A percentile compares a stretch with the other conserved stretches of the same genome.
Conservation (phyloP, 2,329 filamentous ascomycete genomes). For the Pezicula radicicola region DNA sequence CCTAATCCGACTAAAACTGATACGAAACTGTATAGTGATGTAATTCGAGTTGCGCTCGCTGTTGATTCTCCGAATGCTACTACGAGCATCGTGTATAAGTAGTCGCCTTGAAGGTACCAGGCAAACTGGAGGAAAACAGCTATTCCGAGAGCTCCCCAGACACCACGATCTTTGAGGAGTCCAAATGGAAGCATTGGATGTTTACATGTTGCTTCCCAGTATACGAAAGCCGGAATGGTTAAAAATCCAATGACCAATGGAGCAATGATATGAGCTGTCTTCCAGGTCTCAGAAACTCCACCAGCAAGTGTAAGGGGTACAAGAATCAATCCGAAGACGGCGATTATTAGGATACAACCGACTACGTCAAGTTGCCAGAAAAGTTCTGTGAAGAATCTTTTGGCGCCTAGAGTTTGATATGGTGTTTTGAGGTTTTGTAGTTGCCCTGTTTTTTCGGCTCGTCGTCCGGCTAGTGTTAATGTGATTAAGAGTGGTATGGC, state of each 20-base stretch:
- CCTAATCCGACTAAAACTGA: constrained; percentile 56
- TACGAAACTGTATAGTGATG: constrained; percentile 54
- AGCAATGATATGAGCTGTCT: constrained; percentile 56
- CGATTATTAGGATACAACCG: constrained; percentile 44
- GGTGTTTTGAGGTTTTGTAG: constrained; percentile 41
- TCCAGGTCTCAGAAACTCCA: constrained; percentile 48
- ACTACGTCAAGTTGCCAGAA: constrained; percentile 54
- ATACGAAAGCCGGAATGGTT: constrained; percentile 53
- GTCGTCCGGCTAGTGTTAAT: constrained; percentile 48
- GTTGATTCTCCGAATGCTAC: constrained; percentile 59
- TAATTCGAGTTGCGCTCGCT: constrained; percentile 54
- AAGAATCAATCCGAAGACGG: constrained; percentile 44
- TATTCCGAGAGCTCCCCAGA: constrained; percentile 62
- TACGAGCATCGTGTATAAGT: constrained; percentile 59
- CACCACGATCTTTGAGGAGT: constrained; percentile 59
- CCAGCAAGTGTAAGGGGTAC: constrained; percentile 53
- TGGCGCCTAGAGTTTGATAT: constrained; percentile 37
- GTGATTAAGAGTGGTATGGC: constrained; percentile 51
- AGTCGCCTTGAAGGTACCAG: constrained; percentile 63
- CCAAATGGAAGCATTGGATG: constrained; percentile 55
- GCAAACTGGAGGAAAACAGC: constrained; percentile 52
- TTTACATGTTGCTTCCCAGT: constrained; percentile 55
- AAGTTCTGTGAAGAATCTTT: constrained; percentile 37
- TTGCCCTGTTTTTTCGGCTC: constrained; percentile 43
- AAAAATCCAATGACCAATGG: constrained; percentile 56